phyloP scores from a whole-genome alignment of 495 filamentous ascomycete genomes.

The Rusavskia elegans region DNA sequence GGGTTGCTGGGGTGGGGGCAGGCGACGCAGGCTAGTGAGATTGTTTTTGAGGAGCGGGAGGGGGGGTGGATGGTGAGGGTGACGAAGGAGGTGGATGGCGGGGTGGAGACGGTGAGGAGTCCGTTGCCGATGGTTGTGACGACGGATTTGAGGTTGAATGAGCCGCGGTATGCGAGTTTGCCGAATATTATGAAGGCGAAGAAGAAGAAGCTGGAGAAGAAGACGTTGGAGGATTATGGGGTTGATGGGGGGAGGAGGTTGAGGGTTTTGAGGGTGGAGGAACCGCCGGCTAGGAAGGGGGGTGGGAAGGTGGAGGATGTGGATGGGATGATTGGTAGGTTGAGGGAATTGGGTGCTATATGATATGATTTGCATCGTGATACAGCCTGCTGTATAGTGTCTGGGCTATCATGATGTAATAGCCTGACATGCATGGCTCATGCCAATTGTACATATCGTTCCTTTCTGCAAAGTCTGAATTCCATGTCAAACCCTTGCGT shows the following conservation, averaged over 20 bases:
- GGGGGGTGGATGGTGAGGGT: constrained; percentile 54
- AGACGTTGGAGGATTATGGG: constrained; percentile 62
- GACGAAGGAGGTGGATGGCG: constrained; percentile 85
- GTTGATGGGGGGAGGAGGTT: constrained; percentile 53
- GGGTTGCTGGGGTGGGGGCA: constrained; percentile 84
- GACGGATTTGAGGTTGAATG: constrained; percentile 86
- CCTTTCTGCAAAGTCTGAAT: no score
- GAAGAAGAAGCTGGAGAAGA: constrained; percentile 96
- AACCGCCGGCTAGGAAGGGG: constrained; percentile 77
- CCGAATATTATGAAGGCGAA: constrained; percentile 99
- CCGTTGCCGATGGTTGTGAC: constrained; percentile 85
- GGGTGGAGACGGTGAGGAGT: constrained; percentile 72
- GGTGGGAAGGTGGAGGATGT: constrained; percentile 96
- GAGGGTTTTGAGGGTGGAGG: constrained; percentile 77
- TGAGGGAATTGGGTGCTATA: constrained; percentile 91
- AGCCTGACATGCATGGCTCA: no score
- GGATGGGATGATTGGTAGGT: constrained; percentile 73
- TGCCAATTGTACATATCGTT: no score
- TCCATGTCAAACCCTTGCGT: no score
- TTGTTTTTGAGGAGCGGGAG: constrained; percentile 38
- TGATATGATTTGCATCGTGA: constrained; percentile 20
- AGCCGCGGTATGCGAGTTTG: constrained; percentile 86
- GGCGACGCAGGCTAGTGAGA: constrained; percentile 79
- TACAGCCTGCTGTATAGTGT: no score
- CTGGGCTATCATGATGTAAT: no score